Evolutionary conservation across 192 early-diverging fungal species (phyloP).

Genomic region (Podila clonocystis): DNA sequence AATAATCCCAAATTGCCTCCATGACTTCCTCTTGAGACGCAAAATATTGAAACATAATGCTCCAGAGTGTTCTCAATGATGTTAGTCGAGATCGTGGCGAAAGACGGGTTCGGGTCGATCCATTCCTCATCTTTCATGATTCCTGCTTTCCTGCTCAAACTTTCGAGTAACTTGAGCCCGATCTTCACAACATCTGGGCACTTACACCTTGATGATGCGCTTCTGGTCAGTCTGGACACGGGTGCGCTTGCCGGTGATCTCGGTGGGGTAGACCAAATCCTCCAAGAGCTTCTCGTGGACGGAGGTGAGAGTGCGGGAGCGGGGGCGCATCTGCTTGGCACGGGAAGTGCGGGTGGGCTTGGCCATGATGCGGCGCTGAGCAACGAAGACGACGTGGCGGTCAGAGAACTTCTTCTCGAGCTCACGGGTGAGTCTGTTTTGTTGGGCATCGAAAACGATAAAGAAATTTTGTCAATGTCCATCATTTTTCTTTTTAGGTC

Average conservation of each 20-base stretch:
- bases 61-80: no score
- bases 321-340: slow-evolving; percentile 92
- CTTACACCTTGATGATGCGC: slow-evolving; percentile 94
- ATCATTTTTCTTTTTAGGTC: neutral
- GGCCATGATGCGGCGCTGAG: slow-evolving; percentile 95
- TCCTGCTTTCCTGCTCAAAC: no score
- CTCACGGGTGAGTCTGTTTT: slow-evolving; percentile 88
- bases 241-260: slow-evolving; percentile 99
- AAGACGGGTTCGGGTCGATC: no score
- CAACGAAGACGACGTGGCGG: slow-evolving; percentile 93
- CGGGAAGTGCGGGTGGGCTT: slow-evolving; percentile 92
- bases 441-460: no score
- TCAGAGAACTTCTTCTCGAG: slow-evolving; percentile 99
- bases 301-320: slow-evolving; percentile 94
- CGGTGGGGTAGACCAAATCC: slow-evolving; percentile 98
- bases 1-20: no score
- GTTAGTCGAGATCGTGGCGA: no score
- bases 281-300: slow-evolving; percentile 98
- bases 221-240: slow-evolving; percentile 95
- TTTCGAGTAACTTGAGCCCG: no score
- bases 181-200: no score
- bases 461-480: no score
- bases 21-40: no score
- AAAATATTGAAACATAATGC: no score
- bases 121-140: no score